Evolutionary conservation across 306 rosid genomes (phyloP).

Genomic region (Quercus mongolica): DNA sequence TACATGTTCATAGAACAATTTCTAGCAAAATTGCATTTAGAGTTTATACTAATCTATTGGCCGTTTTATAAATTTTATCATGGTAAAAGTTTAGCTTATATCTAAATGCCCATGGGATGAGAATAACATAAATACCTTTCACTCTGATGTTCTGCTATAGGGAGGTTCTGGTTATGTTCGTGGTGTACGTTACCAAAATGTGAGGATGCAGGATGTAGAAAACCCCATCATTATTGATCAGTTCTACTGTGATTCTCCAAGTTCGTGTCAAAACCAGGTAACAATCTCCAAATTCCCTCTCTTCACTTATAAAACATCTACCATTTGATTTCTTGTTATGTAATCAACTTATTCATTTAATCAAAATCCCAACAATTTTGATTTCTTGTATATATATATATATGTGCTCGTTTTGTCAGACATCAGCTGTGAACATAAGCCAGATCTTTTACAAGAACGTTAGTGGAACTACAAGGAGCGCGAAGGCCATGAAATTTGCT

Average conservation of each 20-base stretch:
- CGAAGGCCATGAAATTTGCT: conserved; percentile 76
- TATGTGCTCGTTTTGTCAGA: conserved; percentile 29
- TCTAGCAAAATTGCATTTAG: not conserved
- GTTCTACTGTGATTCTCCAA: conserved; percentile 94
- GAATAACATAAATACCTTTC: conserved; percentile 7
- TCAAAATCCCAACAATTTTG: not conserved
- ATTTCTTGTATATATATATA: not conserved
- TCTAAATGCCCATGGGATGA: not conserved
- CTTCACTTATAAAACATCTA: not conserved
- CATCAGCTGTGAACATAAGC: conserved; percentile 74
- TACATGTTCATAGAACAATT: not conserved
- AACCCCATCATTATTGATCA: conserved; percentile 94
- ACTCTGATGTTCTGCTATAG: conserved; percentile 33
- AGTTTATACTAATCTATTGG: not conserved
- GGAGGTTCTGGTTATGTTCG: conserved; percentile 97
- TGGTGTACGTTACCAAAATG: conserved; percentile 80
- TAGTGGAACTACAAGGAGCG: conserved; percentile 80
- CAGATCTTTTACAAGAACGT: conserved; percentile 73
- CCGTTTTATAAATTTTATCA: too few relatives aligned
- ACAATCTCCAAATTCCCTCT: conserved; percentile 1
- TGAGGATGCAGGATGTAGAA: conserved; percentile 70
- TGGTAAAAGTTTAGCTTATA: too few relatives aligned
- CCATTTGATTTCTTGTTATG: not conserved
- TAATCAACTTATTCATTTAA: not conserved
- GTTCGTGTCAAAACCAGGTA: conserved; percentile 75